A percentile compares a stretch with the other conserved stretches of the same genome.
Evolutionary conservation across 1,139 yeast species (phyloP).

Genomic region (Pichia kudriavzevii): DNA sequence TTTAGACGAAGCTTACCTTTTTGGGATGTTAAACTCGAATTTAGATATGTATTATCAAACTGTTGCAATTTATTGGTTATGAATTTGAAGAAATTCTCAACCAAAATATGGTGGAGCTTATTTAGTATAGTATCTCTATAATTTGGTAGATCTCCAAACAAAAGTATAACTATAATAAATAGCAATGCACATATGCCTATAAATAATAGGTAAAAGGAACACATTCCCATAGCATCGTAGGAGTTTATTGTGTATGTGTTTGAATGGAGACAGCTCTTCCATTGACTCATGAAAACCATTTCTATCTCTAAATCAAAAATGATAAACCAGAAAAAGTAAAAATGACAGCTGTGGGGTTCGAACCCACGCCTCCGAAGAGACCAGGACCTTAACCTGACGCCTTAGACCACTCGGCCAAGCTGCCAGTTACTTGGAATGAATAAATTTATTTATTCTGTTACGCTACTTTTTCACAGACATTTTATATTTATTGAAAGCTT

Average conservation of each 20-base stretch:
- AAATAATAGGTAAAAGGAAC: background rate
- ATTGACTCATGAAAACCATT: too few species aligned
- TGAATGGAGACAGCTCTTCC: too few species aligned
- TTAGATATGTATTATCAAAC: slow-evolving; percentile 8
- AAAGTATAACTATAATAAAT: slow-evolving; percentile 3
- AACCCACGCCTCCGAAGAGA: slow-evolving; percentile 63
- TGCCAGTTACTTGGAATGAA: too few species aligned
- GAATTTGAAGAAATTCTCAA: background rate
- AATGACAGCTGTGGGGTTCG: slow-evolving; percentile 57
- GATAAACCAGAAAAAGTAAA: slow-evolving; percentile 11
- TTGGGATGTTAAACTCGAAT: slow-evolving; percentile 11
- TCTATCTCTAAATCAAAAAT: background rate
- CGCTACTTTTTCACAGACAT: too few species aligned
- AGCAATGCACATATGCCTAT: background rate
- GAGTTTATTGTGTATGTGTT: too few species aligned
- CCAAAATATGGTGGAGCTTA: slow-evolving; percentile 5
- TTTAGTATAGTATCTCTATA: slow-evolving; percentile 14
- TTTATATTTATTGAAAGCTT: too few species aligned
- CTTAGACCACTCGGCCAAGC: slow-evolving; percentile 57
- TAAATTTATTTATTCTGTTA: too few species aligned
- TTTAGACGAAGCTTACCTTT: slow-evolving; percentile 5
- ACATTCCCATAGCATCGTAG: too few species aligned
- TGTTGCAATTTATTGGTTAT: background rate
- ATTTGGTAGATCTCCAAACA: slow-evolving; percentile 20
- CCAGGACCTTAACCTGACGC: slow-evolving; percentile 64